Evolutionary conservation across 2,329 filamentous ascomycete genomes (phyloP), one percentile per base, ranked within the genome.

Genomic region (Penicillium sp.): DNA sequence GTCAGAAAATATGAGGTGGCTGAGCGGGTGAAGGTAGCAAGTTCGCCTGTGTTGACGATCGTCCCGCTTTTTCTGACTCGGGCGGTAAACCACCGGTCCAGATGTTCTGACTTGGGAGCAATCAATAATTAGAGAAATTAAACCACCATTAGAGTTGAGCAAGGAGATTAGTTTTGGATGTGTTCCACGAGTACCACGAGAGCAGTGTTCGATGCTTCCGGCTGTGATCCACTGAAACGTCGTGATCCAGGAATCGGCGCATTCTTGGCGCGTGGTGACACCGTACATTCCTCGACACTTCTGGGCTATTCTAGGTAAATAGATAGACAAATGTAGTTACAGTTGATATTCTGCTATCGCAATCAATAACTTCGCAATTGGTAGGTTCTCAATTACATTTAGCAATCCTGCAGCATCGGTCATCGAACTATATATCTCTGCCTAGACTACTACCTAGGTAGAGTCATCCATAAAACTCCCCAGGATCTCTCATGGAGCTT

Each of bases 1-100:
- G 49, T 44, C 27, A 47, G 37, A 42, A 42, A 48, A 51, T 23
- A 47, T 40, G 56, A 55, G 44, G 59, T 59, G 57, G 59, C 59
- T 61, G 54, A 60, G 57, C 59, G 55, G 48, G 48, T 44, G 55
- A 57, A 56, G 56, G 55, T 55, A 59, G 46, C 51, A 50, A 51
- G 53, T 55, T 42, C 52, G 49, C 46, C 46, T 53, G 31, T 57
- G 56, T 53, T 58, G 46, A 50, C 37, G 54, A 52, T 50, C 57
- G 54, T 55, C 44, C 54, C 54, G 56, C 51, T 54, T 55, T 54
- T 49, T 49, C 44, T 35, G 48, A 42, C 29, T 39, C 25, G 52
- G 56, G 52, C 55, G 53, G 55, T 58, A 57, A 54, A 54, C 44
- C 43, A 31, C 32, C 7, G 15, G 15, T 18, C 15, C 15, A 18